Percentiles rank a stretch among this genome's conserved stretches.
phyloP scores from a whole-genome alignment of 352 stramenopile species.

The Pythium chondricola region DNA sequence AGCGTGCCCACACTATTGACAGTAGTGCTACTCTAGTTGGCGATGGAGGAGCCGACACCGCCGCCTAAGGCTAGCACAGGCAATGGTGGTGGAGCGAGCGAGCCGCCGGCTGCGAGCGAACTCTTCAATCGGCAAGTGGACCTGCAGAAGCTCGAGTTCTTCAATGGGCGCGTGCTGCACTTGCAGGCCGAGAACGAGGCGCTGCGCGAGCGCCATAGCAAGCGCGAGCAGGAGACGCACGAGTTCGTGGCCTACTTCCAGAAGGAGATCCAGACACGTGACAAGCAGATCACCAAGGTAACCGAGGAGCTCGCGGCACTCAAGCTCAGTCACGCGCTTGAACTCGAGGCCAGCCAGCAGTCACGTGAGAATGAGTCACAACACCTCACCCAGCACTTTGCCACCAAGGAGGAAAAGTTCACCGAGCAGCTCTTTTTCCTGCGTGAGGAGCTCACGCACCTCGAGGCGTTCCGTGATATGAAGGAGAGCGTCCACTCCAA shows the following conservation, averaged over 20 bases:
- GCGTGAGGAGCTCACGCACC: conserved; percentile 58
- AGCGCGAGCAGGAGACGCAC: conserved; percentile 90
- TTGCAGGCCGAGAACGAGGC: conserved; percentile 76
- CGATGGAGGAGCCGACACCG: background rate
- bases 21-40: background rate
- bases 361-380: conserved; percentile 39
- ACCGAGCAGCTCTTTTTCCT: conserved; percentile 52
- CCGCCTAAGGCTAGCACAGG: too few species aligned
- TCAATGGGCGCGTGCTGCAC: conserved; percentile 52
- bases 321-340: conserved; percentile 54
- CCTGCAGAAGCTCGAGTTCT: conserved; percentile 47
- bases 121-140: conserved; percentile 70
- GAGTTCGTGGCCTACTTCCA: conserved; percentile 95
- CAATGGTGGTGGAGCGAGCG: too few species aligned
- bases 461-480: conserved; percentile 63
- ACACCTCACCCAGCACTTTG: conserved; percentile 36
- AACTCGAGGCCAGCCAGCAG: conserved; percentile 43
- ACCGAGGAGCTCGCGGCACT: conserved; percentile 72
- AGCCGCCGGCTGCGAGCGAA: conserved; percentile 31
- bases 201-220: conserved; percentile 70
- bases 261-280: conserved; percentile 83
- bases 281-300: conserved; percentile 70
- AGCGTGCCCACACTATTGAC: background rate
- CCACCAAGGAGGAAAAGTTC: conserved; percentile 44
- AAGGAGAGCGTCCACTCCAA: conserved; percentile 53